Evolutionary conservation across 306 rosid genomes (phyloP), one percentile per base, ranked within the genome.

Genomic region (Cucurbita ficifolia): DNA sequence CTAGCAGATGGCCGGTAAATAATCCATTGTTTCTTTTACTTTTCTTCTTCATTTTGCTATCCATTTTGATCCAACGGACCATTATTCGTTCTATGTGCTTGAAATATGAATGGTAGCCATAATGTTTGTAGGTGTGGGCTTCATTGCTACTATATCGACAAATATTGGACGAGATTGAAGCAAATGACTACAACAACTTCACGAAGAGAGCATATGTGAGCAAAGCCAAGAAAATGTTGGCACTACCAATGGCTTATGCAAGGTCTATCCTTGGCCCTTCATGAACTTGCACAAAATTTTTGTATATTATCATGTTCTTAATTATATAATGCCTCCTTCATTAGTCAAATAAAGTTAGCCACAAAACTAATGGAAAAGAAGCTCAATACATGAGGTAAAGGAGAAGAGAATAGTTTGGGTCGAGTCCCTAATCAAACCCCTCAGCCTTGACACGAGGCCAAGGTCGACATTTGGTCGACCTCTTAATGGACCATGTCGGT

Each of bases 1-100:
- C 96, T 3, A 93, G 96, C 59, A 83, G 96, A 80, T 93, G 96
- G 96, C 98, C 96, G 19, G 98, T 93, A 2, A 58, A 29, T 1
- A 29, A 29, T 29, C 33, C 33, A 29, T 2, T 0, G 3, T 29
- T 29, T 29, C 33, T 29, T 29, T 29, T 29, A 29, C 33, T 29
- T 2, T 29, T 29, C 33, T 29, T 29, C 33, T 29, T 29, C 3
- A 2, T 29, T 29, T 29, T 29, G 33, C 33, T 29, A 29, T 29
- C 33, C 33, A 29, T 29, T 29, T 29, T 29, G 3, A 29, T 29
- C 33, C 2, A 29, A 29, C 29, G 29, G 24, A 7, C 9, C 8
- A 5, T 6, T 5, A 9, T 45, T 45, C 49, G 3, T 10, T 45
- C 50, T 45, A 7, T 45, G 3, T 45, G 10, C 63, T n/a, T 17